Percentiles rank a stretch among this genome's conserved stretches.
Evolutionary conservation across 192 early-diverging fungal genomes (phyloP).

Genomic region (Spinellus fusiger): DNA sequence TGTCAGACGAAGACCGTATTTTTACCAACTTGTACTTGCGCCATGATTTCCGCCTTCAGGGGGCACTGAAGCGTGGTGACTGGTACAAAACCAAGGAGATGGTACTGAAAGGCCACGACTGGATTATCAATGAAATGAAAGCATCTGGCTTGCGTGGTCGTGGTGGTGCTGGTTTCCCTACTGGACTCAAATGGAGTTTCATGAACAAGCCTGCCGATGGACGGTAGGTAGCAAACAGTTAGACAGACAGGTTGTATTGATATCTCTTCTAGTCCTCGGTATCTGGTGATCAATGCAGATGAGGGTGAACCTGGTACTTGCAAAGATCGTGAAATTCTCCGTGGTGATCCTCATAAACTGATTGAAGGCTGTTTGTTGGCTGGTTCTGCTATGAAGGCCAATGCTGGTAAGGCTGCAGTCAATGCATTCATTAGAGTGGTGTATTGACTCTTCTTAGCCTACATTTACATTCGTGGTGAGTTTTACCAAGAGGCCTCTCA

Average conservation of each 20-base stretch:
- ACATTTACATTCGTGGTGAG: conserved; percentile 98
- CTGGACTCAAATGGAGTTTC: conserved; percentile 98
- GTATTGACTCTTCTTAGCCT: conserved; percentile 39
- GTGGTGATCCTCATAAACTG: conserved; percentile 83
- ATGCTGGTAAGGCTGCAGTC: conserved; percentile 67
- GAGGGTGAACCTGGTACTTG: conserved; percentile 99
- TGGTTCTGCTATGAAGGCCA: conserved; percentile 94
- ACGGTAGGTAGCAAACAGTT: conserved; percentile 32
- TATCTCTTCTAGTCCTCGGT: conserved; percentile 62
- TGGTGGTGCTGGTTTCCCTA: conserved; percentile 97
- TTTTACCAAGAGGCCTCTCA: conserved; percentile 96
- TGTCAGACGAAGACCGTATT: conserved; percentile 92
- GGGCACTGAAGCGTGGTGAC: conserved; percentile 92
- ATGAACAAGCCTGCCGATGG: conserved; percentile 93
- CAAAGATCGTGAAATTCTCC: conserved; percentile 90
- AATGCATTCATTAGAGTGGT: conserved; percentile 84
- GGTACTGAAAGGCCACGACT: conserved; percentile 89
- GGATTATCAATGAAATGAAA: conserved; percentile 98
- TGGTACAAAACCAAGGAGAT: conserved; percentile 99
- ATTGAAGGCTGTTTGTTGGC: conserved; percentile 96
- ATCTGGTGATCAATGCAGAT: conserved; percentile 96
- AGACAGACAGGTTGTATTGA: not conserved
- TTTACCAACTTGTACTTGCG: conserved; percentile 96
- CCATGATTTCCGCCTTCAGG: conserved; percentile 86
- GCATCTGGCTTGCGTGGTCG: conserved; percentile 87